Evolutionary conservation across 768 basidiomycete genomes (phyloP).

Genomic region (Lanmaoa pseudosensibilis): DNA sequence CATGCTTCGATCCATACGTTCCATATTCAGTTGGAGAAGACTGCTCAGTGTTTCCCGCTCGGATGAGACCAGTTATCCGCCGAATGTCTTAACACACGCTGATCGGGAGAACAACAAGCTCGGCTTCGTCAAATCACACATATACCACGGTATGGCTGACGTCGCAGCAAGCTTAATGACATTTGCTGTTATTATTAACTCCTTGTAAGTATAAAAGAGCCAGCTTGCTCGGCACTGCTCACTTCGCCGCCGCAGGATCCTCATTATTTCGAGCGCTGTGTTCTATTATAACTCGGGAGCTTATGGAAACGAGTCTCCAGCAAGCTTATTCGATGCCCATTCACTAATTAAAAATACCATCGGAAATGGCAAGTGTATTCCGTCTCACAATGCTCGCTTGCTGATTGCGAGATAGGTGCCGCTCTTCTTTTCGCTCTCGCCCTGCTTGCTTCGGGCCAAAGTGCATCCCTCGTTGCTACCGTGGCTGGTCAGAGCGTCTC

Average conservation of each 20-base stretch:
- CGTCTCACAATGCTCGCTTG: neutral
- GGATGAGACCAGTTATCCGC: slow-evolving; percentile 21
- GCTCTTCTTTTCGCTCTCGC: slow-evolving; percentile 89
- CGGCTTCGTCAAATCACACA: slow-evolving; percentile 57
- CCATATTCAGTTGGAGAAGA: slow-evolving; percentile 11
- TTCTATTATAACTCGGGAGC: slow-evolving; percentile 61
- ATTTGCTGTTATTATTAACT: slow-evolving; percentile 87
- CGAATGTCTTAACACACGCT: slow-evolving; percentile 43
- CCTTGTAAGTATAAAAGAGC: slow-evolving; percentile 49
- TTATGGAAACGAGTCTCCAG: slow-evolving; percentile 44
- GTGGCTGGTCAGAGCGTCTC: slow-evolving; percentile 88
- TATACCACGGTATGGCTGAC: slow-evolving; percentile 67
- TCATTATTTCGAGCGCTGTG: slow-evolving; percentile 79
- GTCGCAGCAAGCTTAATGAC: slow-evolving; percentile 70
- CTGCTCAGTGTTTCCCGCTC: slow-evolving; percentile 27
- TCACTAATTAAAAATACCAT: slow-evolving; percentile 65
- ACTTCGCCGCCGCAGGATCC: slow-evolving; percentile 49
- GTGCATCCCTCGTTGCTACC: slow-evolving; percentile 86
- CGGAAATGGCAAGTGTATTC: slow-evolving; percentile 54
- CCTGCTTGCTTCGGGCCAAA: slow-evolving; percentile 83
- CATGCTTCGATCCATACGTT: slow-evolving; percentile 9
- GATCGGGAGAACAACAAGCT: slow-evolving; percentile 59
- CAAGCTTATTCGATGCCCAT: slow-evolving; percentile 84
- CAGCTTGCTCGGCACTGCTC: neutral
- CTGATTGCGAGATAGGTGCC: slow-evolving; percentile 49